Conservation (phyloP, 768 basidiomycete species). For the Dentipellis fragilis region DNA sequence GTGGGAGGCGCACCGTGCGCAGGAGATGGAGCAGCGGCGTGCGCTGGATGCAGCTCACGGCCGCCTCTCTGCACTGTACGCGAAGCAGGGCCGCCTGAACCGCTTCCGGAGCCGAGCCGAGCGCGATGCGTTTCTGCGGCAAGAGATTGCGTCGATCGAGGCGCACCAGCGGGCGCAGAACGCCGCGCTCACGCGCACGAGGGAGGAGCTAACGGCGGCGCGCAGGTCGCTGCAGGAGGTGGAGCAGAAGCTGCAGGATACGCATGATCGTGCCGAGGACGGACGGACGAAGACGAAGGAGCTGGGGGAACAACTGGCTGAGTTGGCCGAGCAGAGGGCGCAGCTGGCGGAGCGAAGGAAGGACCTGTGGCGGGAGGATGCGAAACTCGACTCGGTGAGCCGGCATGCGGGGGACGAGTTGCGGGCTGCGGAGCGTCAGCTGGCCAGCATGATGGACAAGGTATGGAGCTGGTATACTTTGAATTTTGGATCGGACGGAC, state of each 20-base stretch:
- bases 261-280: slow-evolving; percentile 55
- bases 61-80: slow-evolving; percentile 63
- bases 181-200: slow-evolving; percentile 43
- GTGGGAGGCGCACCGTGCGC: slow-evolving; percentile 50
- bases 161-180: slow-evolving; percentile 48
- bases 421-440: slow-evolving; percentile 62
- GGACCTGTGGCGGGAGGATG: slow-evolving; percentile 92
- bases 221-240: slow-evolving; percentile 43
- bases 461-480: slow-evolving; percentile 26
- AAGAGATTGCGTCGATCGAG: slow-evolving; percentile 67
- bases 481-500: slow-evolving; percentile 1
- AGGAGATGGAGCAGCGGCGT: slow-evolving; percentile 46
- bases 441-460: slow-evolving; percentile 95
- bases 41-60: slow-evolving; percentile 69
- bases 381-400: slow-evolving; percentile 72
- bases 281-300: slow-evolving; percentile 45
- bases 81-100: slow-evolving; percentile 82
- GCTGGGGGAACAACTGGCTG: slow-evolving; percentile 48
- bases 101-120: slow-evolving; percentile 79
- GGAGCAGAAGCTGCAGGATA: slow-evolving; percentile 44
- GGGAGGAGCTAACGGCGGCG: slow-evolving; percentile 38
- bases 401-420: slow-evolving; percentile 74
- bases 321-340: slow-evolving; percentile 56
- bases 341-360: slow-evolving; percentile 75
- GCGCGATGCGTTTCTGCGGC: slow-evolving; percentile 72